Evolutionary conservation across 257 asterid genomes (phyloP), one percentile per base, ranked within the genome.

Genomic region (Nicotiana sylvestris): DNA sequence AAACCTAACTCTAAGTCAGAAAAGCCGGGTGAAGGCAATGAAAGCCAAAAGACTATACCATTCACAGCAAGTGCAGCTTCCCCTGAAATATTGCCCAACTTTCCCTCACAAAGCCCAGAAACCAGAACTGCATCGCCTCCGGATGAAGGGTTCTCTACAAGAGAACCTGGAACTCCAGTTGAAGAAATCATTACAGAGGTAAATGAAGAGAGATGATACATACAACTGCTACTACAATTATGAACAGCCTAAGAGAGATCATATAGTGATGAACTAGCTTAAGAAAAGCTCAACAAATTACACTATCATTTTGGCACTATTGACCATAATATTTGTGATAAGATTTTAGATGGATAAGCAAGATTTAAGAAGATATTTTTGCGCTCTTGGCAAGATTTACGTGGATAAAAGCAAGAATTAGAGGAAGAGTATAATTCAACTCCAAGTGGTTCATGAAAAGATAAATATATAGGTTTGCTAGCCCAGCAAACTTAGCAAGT

Each of bases 141-240:
- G 11, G 84, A 84, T 49, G 90, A 87, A 65, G 85, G 83, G 32
- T 85, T 85, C 80, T 82, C 87, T 43, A 72, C 66, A 66, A 77
- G 87, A 43, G 88, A 84, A 68, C 70, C 80, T 15, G 84, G 58
- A 69, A 85, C 83, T 84, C 88, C 90, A 49, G n/a, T 37, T 56
- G 85, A 77, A 37, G 72, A 83, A 57, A 66, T 9, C 33, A 66
- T 51, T 65, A 60, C 60, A 68, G 32, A 10, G 35, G 18, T 46
- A 49, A 62, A 18, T 66, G 83, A 25, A 69, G 61, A 62, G 32
- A 81, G 30, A 81, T 55, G 79, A 30, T 2, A 4, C 33, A 32
- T 29, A 27, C 29, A 64, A 64, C 69, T 64, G 69, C n/a, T 1
- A 11, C 6, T 64, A 29, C n/a, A 64, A 64, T 64, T 64, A 27